Conservation (phyloP, 805 yeast species). For the Kodamaea leandrae region DNA sequence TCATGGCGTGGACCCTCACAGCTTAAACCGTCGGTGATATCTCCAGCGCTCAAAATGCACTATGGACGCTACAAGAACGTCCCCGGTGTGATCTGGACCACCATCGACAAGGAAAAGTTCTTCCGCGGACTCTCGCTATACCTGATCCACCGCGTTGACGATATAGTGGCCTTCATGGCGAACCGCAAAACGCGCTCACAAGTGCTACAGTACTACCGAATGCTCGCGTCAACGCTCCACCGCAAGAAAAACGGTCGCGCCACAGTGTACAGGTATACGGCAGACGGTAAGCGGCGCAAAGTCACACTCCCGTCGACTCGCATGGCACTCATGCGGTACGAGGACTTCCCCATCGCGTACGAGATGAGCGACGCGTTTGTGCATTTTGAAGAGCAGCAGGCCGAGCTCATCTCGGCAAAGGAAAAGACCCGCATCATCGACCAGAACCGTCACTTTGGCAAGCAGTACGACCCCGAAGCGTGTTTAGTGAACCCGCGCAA, state of each 20-base stretch:
- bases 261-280: constrained; percentile 10
- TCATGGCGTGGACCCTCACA: neutral
- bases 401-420: constrained; percentile 20
- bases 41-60: constrained; percentile 15
- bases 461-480: neutral
- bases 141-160: constrained; percentile 47
- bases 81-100: constrained; percentile 46
- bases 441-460: constrained; percentile 5
- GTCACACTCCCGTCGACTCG: constrained; percentile 11
- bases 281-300: constrained; percentile 4
- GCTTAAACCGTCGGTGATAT: constrained; percentile 13
- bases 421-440: constrained; percentile 16
- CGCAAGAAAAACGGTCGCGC: constrained; percentile 3
- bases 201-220: constrained; percentile 43
- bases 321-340: constrained; percentile 31
- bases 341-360: constrained; percentile 49
- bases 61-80: constrained; percentile 6
- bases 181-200: constrained; percentile 40
- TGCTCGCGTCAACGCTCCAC: constrained; percentile 30
- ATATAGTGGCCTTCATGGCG: constrained; percentile 36
- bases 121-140: constrained; percentile 48
- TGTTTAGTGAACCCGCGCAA: neutral
- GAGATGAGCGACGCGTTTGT: constrained; percentile 49
- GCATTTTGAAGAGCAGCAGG: constrained; percentile 43
- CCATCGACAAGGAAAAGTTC: constrained; percentile 49